Conservation (phyloP, 805 yeast species). For the Cyberlindnera xishuangbannaensis region DNA sequence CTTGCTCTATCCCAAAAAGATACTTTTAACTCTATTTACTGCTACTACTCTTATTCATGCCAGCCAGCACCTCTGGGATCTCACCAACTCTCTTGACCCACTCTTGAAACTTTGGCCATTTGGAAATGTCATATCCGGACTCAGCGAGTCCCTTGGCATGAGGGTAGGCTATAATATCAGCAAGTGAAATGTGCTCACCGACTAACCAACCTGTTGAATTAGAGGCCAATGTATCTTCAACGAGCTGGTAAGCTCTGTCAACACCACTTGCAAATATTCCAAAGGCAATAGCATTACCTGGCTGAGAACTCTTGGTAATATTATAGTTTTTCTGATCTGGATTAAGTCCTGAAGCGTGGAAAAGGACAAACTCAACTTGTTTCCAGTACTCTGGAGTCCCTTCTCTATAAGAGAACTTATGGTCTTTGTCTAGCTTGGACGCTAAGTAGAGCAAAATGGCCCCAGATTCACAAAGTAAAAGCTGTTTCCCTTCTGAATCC, state of each 20-base stretch:
- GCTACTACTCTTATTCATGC: constrained; percentile 7
- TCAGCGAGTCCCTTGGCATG: constrained; percentile 16
- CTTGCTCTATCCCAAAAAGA: too few species aligned
- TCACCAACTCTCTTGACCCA: constrained; percentile 11
- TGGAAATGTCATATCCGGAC: constrained; percentile 6
- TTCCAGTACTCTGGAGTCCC: constrained; percentile 43
- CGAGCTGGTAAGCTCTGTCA: constrained; percentile 42
- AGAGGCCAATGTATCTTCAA: constrained; percentile 41
- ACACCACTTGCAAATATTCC: constrained; percentile 41
- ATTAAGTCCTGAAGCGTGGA: constrained; percentile 53
- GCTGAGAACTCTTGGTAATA: constrained; percentile 35
- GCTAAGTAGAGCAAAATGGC: constrained; percentile 55
- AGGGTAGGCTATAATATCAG: constrained; percentile 46
- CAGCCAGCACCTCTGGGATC: constrained; percentile 12
- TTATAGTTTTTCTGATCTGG: constrained; percentile 58
- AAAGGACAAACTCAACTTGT: constrained; percentile 45
- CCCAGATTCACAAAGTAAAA: constrained; percentile 50
- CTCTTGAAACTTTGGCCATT: constrained; percentile 14
- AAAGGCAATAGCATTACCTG: constrained; percentile 36
- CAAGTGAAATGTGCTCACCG: constrained; percentile 52
- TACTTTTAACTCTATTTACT: too few species aligned
- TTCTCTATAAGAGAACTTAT: constrained; percentile 31
- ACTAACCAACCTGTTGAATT: constrained; percentile 46
- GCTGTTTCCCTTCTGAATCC: constrained; percentile 31
- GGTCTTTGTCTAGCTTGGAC: constrained; percentile 50